Conservation (phyloP, 1,284 basidiomycete species). For the Laetiporus sulphureus region DNA sequence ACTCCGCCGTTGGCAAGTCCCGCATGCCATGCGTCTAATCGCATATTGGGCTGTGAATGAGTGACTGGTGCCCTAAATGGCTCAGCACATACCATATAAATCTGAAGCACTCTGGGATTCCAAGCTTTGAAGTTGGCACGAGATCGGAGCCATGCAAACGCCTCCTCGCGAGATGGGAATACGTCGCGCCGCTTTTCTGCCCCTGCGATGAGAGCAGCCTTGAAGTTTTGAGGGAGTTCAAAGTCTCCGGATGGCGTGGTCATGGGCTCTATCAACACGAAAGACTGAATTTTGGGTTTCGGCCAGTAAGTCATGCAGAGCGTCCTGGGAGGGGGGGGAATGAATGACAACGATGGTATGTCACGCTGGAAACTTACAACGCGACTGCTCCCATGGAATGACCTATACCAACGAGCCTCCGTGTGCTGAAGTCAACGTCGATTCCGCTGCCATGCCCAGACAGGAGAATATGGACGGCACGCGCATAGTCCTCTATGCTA, state of each 20-base stretch:
- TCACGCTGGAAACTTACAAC: slow-evolving; percentile 18
- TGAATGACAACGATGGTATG: neutral
- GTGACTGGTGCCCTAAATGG: too few species aligned
- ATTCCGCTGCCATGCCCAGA: slow-evolving; percentile 25
- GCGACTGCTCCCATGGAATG: slow-evolving; percentile 34
- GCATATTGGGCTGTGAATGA: too few species aligned
- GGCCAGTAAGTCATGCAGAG: slow-evolving; percentile 35
- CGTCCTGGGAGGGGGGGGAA: slow-evolving; percentile 21
- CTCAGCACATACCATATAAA: too few species aligned
- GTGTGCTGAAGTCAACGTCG: slow-evolving; percentile 26
- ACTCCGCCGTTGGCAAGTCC: too few species aligned
- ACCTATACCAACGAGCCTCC: slow-evolving; percentile 29
- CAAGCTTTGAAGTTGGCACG: slow-evolving; percentile 36
- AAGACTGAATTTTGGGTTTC: slow-evolving; percentile 27
- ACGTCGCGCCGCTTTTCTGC: slow-evolving; percentile 37
- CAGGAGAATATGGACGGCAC: slow-evolving; percentile 27
- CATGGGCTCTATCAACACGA: slow-evolving; percentile 43
- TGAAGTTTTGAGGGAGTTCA: slow-evolving; percentile 7
- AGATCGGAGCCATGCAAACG: slow-evolving; percentile 31
- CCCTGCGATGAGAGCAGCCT: slow-evolving; percentile 22
- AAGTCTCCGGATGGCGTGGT: slow-evolving; percentile 21
- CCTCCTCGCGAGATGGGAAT: slow-evolving; percentile 45
- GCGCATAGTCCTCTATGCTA: slow-evolving; percentile 30
- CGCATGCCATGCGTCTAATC: too few species aligned
- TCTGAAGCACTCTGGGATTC: too few species aligned